phyloP scores from a whole-genome alignment of 345 rosid species.

The Rubroshorea leprosula region DNA sequence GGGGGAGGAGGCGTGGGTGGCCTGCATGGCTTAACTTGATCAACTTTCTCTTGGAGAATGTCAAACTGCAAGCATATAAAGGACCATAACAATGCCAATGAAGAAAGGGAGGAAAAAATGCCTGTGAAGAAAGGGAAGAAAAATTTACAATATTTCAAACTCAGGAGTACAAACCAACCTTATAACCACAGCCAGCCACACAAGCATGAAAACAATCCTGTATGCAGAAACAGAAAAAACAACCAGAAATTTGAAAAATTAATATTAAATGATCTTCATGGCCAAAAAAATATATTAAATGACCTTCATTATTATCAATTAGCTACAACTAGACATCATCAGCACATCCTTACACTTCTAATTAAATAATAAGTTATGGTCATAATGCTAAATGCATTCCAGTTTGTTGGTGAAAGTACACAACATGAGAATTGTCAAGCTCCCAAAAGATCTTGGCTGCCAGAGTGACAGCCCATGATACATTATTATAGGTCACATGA shows the following conservation, averaged over 20 bases:
- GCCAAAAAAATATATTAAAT: background rate
- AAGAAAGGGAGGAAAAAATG: background rate
- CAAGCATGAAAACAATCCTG: constrained; percentile 93
- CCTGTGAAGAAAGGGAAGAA: background rate
- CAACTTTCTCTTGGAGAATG: constrained; percentile 38
- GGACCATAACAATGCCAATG: constrained; percentile 8
- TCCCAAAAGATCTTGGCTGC: too few relatives aligned
- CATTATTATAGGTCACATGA: too few relatives aligned
- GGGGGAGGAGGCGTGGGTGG: constrained; percentile 57
- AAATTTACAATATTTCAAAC: background rate
- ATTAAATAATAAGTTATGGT: background rate
- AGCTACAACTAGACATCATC: background rate
- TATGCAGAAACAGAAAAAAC: constrained; percentile 1
- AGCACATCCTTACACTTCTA: background rate
- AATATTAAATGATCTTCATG: background rate
- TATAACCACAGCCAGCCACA: constrained; percentile 85
- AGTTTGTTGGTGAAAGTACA: too few relatives aligned
- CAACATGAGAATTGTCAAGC: too few relatives aligned
- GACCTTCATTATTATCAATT: background rate
- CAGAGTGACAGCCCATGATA: too few relatives aligned
- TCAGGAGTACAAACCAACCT: constrained; percentile 39
- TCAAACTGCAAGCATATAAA: constrained; percentile 50
- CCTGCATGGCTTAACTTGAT: constrained; percentile 59
- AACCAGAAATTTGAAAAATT: background rate
- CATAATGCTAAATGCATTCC: background rate